These are phyloP conservation scores for Russula olivacea DNA, from an alignment of 768 basidiomycete species.

Conservation along the genomic window DNA sequence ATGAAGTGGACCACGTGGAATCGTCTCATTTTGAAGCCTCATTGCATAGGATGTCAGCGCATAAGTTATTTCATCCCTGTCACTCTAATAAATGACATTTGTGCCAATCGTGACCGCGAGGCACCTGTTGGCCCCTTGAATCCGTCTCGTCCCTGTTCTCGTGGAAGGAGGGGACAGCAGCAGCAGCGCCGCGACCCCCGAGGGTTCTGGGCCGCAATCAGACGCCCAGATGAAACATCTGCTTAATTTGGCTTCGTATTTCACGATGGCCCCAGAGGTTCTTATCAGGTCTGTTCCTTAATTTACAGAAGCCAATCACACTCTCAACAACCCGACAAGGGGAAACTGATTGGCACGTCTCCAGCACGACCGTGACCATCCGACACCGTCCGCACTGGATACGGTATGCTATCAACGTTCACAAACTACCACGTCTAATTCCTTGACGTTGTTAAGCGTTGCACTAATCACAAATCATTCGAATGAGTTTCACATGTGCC, in stretches of 20 bases:
- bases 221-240: neutral
- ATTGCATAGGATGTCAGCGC: neutral
- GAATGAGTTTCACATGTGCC: neutral
- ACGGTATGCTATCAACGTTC: neutral
- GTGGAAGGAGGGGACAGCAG: neutral
- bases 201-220: neutral
- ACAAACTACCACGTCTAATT: neutral
- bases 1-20: neutral
- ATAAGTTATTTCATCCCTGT: neutral
- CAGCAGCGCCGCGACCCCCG: neutral
- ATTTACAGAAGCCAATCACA: neutral
- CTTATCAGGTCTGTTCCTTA: neutral
- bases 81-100: neutral
- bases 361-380: neutral
- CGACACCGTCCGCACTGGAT: neutral
- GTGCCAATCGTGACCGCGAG: neutral
- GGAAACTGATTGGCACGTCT: neutral
- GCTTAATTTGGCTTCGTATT: neutral
- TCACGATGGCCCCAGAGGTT: neutral
- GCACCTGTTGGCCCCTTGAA: neutral
- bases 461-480: neutral
- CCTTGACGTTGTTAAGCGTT: neutral
- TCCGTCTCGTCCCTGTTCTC: neutral
- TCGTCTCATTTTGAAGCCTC: slow-evolving; percentile 1
- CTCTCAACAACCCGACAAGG: neutral